Conservation (phyloP, 495 filamentous ascomycete species). For the Stereocaulon alpinum region DNA sequence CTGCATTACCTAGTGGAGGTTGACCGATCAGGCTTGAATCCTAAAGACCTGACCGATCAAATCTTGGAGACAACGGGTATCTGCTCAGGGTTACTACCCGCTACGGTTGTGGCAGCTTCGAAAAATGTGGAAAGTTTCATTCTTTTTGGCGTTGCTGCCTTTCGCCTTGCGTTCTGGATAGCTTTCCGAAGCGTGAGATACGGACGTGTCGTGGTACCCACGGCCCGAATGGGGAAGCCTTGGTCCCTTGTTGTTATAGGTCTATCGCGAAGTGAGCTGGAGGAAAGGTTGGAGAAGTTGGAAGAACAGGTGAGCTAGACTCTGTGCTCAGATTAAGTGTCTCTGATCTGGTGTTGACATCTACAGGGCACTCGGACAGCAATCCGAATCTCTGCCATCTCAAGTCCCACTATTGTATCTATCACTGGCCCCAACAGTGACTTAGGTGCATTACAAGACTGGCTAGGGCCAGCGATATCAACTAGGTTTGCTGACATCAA, state of each 20-base stretch:
- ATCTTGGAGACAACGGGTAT: slow-evolving; percentile 1
- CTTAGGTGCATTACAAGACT: background rate
- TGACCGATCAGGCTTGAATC: background rate
- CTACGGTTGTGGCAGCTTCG: background rate
- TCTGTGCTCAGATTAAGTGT: no score
- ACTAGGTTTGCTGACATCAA: background rate
- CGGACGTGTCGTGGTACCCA: no score
- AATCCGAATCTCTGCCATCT: background rate
- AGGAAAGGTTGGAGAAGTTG: background rate
- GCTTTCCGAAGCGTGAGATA: background rate
- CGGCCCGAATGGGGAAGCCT: background rate
- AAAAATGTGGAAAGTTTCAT: background rate
- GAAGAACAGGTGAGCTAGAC: background rate
- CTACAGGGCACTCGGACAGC: background rate
- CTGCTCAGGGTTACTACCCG: slow-evolving; percentile 6
- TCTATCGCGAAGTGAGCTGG: background rate
- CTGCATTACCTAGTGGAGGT: slow-evolving; percentile 4
- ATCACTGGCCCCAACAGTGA: background rate
- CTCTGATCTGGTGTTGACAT: no score
- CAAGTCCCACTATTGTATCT: background rate
- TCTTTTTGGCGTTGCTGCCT: background rate
- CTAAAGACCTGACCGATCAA: background rate
- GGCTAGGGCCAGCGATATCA: background rate
- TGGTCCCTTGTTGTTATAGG: background rate
- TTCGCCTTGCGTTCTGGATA: background rate